Percentiles rank a stretch among this genome's conserved stretches.
These are phyloP conservation scores for Auricularia heimuer DNA, from an alignment of 768 basidiomycete species.

Conservation along the genomic window DNA sequence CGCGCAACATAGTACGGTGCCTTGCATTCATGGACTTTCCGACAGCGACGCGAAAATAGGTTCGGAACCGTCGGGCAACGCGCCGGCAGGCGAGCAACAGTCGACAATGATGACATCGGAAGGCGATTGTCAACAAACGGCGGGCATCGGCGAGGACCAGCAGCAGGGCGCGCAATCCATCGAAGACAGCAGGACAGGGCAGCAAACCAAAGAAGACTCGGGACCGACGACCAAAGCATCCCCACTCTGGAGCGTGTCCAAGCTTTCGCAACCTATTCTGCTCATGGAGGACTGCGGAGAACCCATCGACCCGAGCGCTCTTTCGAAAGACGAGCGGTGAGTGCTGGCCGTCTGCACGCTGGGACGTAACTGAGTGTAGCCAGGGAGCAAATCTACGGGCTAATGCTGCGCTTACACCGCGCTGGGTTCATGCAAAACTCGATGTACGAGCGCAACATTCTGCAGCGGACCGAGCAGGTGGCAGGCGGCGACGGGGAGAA, in stretches of 20 bases:
- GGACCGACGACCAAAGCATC: no score
- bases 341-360: not conserved
- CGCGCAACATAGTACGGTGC: no score
- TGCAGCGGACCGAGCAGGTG: not conserved
- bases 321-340: not conserved
- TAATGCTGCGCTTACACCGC: not conserved
- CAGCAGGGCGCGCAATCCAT: no score
- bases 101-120: no score
- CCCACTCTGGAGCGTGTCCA: not conserved
- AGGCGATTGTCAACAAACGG: no score
- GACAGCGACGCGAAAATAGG: no score
- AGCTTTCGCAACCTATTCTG: not conserved
- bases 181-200: no score
- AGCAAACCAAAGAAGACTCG: no score
- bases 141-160: no score
- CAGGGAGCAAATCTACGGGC: not conserved
- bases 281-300: not conserved
- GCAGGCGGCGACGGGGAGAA: not conserved
- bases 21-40: no score
- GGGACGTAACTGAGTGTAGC: not conserved
- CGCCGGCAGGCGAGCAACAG: no score
- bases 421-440: not conserved
- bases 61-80: no score
- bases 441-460: not conserved
- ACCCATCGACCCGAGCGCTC: not conserved